Evolutionary conservation across 2,329 filamentous ascomycete genomes (phyloP), one percentile per base, ranked within the genome.

Genomic region (Aspergillaceae sp.): DNA sequence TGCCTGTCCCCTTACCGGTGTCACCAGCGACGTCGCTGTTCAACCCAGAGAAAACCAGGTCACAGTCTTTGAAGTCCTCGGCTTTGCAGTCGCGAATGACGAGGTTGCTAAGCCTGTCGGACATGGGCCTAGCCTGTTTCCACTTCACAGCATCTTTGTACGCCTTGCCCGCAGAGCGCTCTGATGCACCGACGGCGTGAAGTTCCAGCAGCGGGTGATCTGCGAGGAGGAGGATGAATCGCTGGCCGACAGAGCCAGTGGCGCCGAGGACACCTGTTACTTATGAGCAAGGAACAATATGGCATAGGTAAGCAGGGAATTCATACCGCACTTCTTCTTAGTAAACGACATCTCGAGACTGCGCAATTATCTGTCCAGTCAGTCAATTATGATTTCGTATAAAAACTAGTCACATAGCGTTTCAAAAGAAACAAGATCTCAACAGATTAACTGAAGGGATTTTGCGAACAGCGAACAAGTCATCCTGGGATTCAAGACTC

Each of bases 111-210:
- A 94, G 71, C 52, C 75, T 75, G 52, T 82, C 75, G 38, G 84
- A 84, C 78, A 96, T 94, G 45, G 88, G 86, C 47, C 80, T 73
- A 7, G 86, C 79, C 73, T 97, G 91, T 76, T 96, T 96, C 92
- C 92, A 97, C 59, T 81, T 81, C 52, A 94, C 90, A 35, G 90
- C 91, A 78, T 95, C 88, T 69, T 84, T 85, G 76, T 97, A 97
- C 64, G 84, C 86, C 76, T 96, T 96, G 62, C 90, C 90, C 5
- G 87, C 88, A 7, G 89, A 95, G 48, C 87, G 81, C 48, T 87
- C 81, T 11, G 89, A 95, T 33, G 92, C 92, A 52, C 92, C 92
- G 42, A 97, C 80, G 48, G 89, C 89, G 54, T 92, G 85, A 48
- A 97, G 82, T 53, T 82, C 81, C 60, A 97, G 86, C 67, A 86